Evolutionary conservation across 805 yeast genomes (phyloP).

Genomic region (Candida nemodendra): DNA sequence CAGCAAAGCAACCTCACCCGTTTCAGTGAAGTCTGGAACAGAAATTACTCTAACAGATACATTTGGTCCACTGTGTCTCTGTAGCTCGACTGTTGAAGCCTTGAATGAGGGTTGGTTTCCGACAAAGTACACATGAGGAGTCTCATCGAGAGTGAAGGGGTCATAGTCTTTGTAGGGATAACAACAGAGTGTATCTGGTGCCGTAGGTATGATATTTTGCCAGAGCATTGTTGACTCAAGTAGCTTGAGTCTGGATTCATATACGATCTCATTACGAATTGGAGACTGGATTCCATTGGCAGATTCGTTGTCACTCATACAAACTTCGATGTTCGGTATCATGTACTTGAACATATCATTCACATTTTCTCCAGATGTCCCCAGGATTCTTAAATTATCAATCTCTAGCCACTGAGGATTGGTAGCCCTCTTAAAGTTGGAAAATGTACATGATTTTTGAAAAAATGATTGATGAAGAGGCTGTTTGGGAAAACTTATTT

Average conservation of each 20-base stretch:
- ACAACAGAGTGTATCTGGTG: constrained; percentile 92
- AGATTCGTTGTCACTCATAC: constrained; percentile 20
- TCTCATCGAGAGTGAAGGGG: constrained; percentile 76
- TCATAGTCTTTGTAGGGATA: constrained; percentile 77
- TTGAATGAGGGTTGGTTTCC: constrained; percentile 78
- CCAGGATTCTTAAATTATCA: constrained; percentile 57
- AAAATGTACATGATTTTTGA: constrained; percentile 33
- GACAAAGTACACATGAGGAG: constrained; percentile 83
- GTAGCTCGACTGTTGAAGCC: constrained; percentile 39
- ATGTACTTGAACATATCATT: constrained; percentile 73
- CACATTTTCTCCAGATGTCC: constrained; percentile 83
- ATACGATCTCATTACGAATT: constrained; percentile 38
- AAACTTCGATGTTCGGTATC: constrained; percentile 38
- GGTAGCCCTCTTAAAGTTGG: constrained; percentile 45
- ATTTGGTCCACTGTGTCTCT: constrained; percentile 29
- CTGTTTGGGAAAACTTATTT: constrained; percentile 82
- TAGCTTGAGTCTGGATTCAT: constrained; percentile 55
- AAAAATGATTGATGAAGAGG: constrained; percentile 81
- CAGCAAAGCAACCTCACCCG: constrained; percentile 64
- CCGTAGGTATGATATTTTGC: constrained; percentile 90
- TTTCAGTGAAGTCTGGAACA: constrained; percentile 66
- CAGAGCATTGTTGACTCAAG: constrained; percentile 71
- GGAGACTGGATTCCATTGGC: constrained; percentile 23
- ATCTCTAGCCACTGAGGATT: constrained; percentile 76
- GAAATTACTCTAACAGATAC: constrained; percentile 51